These are phyloP conservation scores for Candida sphagnicola DNA, from an alignment of 805 yeast genomes.

Conservation along the genomic window DNA sequence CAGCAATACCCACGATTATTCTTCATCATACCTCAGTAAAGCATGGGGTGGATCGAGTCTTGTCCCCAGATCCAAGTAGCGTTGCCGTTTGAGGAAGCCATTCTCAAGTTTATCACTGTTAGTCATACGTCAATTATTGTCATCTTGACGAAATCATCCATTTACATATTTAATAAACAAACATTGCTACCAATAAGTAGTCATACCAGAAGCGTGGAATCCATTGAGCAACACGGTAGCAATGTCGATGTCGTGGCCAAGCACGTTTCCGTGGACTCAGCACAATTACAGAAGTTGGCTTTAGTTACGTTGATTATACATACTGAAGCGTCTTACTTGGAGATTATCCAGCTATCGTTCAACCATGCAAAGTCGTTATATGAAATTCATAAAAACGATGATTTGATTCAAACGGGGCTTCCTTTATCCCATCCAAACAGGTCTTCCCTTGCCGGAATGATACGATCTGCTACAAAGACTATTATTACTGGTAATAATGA, in stretches of 20 bases:
- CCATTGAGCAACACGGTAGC: conserved; percentile 44
- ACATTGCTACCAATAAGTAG: conserved; percentile 42
- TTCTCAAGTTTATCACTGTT: conserved; percentile 19
- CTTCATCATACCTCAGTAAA: neutral
- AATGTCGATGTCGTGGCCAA: conserved; percentile 41
- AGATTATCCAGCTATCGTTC: conserved; percentile 38
- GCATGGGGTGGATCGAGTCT: conserved; percentile 36
- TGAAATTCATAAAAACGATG: conserved; percentile 26
- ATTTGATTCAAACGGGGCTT: conserved; percentile 28
- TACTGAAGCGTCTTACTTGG: conserved; percentile 35
- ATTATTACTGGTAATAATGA: conserved; percentile 24
- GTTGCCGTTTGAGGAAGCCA: conserved; percentile 15
- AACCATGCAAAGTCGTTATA: conserved; percentile 28
- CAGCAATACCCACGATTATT: too few relatives aligned
- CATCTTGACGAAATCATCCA: conserved; percentile 24
- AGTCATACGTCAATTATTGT: conserved; percentile 25
- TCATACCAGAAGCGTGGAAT: conserved; percentile 41
- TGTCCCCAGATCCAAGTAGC: conserved; percentile 27
- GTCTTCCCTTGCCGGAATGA: conserved; percentile 23
- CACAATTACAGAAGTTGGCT: conserved; percentile 22
- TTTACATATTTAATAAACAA: conserved; percentile 26
- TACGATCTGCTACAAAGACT: conserved; percentile 29
- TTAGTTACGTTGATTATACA: conserved; percentile 35
- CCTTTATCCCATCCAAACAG: conserved; percentile 28
- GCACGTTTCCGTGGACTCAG: conserved; percentile 31